phyloP scores from a whole-genome alignment of 805 yeast genomes.

The Wickerhamiella vanderwaltii region DNA sequence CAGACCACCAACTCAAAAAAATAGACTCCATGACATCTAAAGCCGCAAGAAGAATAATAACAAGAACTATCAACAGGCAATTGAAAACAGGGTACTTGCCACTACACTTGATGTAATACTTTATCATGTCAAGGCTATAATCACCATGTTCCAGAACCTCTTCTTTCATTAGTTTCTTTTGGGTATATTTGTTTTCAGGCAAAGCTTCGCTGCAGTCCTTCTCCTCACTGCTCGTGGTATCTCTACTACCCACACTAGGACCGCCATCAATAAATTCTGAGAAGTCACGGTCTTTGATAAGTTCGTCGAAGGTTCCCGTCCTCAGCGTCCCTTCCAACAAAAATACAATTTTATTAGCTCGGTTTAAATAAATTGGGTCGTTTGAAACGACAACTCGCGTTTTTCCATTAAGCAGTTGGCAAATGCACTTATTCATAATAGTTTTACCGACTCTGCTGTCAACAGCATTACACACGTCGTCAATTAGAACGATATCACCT shows the following conservation, averaged over 20 bases:
- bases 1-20: conserved; percentile 67
- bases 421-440: conserved; percentile 56
- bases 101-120: conserved; percentile 1
- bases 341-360: conserved; percentile 59
- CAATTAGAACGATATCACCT: conserved; percentile 54
- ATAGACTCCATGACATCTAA: conserved; percentile 27
- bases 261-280: background rate
- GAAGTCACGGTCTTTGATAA: conserved; percentile 22
- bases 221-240: background rate
- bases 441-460: conserved; percentile 77
- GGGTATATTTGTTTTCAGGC: background rate
- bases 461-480: conserved; percentile 78
- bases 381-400: conserved; percentile 78
- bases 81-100: background rate
- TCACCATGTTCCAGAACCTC: background rate
- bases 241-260: conserved; percentile 38
- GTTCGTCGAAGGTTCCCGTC: conserved; percentile 48
- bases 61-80: conserved; percentile 20
- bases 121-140: background rate
- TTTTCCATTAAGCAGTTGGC: conserved; percentile 42
- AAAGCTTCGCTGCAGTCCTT: conserved; percentile 19
- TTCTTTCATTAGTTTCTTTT: conserved; percentile 3
- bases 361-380: conserved; percentile 56
- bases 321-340: conserved; percentile 36
- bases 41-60: conserved; percentile 32